Evolutionary conservation across 2,329 filamentous ascomycete genomes (phyloP).

Genomic region (Colletotrichum simmondsii): DNA sequence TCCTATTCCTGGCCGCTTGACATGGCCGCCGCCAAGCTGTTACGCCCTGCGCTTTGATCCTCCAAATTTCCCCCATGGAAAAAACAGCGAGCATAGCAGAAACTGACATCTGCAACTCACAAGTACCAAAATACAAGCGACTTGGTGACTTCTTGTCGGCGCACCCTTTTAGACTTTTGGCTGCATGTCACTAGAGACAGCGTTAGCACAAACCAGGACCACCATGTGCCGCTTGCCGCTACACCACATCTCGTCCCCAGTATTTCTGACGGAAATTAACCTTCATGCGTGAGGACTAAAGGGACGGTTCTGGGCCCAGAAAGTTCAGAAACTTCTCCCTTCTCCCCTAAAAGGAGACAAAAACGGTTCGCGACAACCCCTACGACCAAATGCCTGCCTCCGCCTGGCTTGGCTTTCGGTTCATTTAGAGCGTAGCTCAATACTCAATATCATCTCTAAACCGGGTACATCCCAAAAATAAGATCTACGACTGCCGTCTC

Average conservation of each 20-base stretch:
- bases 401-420: neutral
- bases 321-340: neutral
- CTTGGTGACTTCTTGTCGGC: neutral
- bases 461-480: neutral
- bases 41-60: neutral
- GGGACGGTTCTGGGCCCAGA: neutral
- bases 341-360: neutral
- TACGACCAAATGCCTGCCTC: neutral
- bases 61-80: neutral
- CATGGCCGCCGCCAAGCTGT: slow-evolving; percentile 7
- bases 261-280: slow-evolving; percentile 24
- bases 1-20: slow-evolving; percentile 7
- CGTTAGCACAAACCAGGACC: neutral
- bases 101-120: neutral
- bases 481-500: neutral
- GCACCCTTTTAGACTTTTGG: neutral
- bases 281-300: slow-evolving; percentile 5
- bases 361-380: neutral
- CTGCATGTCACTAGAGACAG: neutral
- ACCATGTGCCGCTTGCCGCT: slow-evolving; percentile 6
- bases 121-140: neutral
- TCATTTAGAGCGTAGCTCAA: neutral
- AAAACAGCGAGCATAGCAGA: neutral
- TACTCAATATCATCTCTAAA: neutral
- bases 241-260: neutral